Conservation (phyloP, 2,329 filamentous ascomycete species). For the Rhexocercosporidium sp. region DNA sequence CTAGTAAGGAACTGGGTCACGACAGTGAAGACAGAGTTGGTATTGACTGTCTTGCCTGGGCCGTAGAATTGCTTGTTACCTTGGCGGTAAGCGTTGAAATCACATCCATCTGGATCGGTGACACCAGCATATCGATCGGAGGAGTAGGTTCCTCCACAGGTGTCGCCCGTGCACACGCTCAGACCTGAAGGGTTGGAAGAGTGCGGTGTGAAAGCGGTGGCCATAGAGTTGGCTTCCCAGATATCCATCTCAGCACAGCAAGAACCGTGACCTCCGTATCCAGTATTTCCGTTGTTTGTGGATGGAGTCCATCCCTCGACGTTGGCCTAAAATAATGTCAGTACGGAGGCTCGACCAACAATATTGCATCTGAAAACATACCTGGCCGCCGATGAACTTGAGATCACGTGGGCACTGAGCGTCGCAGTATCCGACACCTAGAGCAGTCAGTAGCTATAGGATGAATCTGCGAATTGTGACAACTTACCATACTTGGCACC, state of each 20-base stretch:
- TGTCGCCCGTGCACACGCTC: slow-evolving; percentile 50
- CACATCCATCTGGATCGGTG: slow-evolving; percentile 66
- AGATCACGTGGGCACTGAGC: slow-evolving; percentile 59
- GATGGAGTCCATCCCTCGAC: slow-evolving; percentile 55
- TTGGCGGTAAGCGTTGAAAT: slow-evolving; percentile 66
- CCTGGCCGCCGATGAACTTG: slow-evolving; percentile 58
- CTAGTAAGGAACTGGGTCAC: slow-evolving; percentile 63
- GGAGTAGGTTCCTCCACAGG: slow-evolving; percentile 47
- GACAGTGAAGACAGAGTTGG: slow-evolving; percentile 58
- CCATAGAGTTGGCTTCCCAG: slow-evolving; percentile 67
- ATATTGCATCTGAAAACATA: slow-evolving; percentile 31
- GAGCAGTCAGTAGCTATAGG: not conserved
- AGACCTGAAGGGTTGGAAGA: slow-evolving; percentile 51
- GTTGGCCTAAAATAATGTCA: slow-evolving; percentile 51
- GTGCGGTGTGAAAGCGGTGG: slow-evolving; percentile 63
- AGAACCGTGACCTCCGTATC: slow-evolving; percentile 58
- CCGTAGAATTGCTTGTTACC: slow-evolving; percentile 63
- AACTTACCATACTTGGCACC: slow-evolving; percentile 59
- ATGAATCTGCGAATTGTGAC: not conserved
- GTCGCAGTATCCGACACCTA: slow-evolving; percentile 63
- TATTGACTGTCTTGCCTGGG: slow-evolving; percentile 58
- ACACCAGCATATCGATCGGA: slow-evolving; percentile 56
- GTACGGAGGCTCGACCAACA: not conserved
- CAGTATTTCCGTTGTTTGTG: slow-evolving; percentile 56
- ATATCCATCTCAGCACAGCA: slow-evolving; percentile 74